Percentiles rank a stretch among this genome's conserved stretches.
Evolutionary conservation across 2,329 filamentous ascomycete genomes (phyloP).

Genomic region (Paraphaeosphaeria sporulosa): DNA sequence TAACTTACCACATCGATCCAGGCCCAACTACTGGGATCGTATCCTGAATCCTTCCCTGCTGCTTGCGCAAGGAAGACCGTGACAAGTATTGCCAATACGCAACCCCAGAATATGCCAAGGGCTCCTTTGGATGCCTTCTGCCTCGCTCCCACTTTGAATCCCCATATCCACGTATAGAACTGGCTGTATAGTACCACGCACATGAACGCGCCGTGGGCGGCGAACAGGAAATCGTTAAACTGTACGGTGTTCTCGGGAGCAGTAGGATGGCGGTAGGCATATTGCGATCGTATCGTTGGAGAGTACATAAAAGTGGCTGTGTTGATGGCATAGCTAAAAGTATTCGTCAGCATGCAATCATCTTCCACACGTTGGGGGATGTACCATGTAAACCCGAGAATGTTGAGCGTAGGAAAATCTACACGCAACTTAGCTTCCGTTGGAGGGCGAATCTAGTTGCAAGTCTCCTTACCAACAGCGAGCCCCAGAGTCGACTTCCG

Average conservation of each 20-base stretch:
- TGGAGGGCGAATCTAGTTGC: not conserved
- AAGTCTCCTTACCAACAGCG: slow-evolving; percentile 62
- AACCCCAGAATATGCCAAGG: slow-evolving; percentile 73
- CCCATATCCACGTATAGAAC: slow-evolving; percentile 76
- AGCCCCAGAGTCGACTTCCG: slow-evolving; percentile 82
- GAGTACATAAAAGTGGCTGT: slow-evolving; percentile 82
- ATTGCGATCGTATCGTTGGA: slow-evolving; percentile 77
- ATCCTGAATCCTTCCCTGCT: slow-evolving; percentile 52
- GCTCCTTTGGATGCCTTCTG: slow-evolving; percentile 68
- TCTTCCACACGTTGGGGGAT: slow-evolving; percentile 71
- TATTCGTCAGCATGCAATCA: not conserved
- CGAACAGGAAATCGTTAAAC: slow-evolving; percentile 90
- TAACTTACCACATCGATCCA: slow-evolving; percentile 69
- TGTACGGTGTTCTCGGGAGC: slow-evolving; percentile 83
- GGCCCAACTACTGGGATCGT: slow-evolving; percentile 62
- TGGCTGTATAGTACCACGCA: slow-evolving; percentile 79
- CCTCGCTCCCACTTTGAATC: slow-evolving; percentile 68
- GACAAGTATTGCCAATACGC: slow-evolving; percentile 63
- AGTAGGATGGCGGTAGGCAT: slow-evolving; percentile 77
- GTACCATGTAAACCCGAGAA: slow-evolving; percentile 65
- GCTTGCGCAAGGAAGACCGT: slow-evolving; percentile 56
- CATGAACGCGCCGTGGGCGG: slow-evolving; percentile 78
- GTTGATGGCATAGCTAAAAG: slow-evolving; percentile 12
- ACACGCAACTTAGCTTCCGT: not conserved
- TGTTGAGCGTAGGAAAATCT: slow-evolving; percentile 83